Base-by-base conservation (phyloP, 164 flowering plant species). In the Kingdonia uniflora region DNA sequence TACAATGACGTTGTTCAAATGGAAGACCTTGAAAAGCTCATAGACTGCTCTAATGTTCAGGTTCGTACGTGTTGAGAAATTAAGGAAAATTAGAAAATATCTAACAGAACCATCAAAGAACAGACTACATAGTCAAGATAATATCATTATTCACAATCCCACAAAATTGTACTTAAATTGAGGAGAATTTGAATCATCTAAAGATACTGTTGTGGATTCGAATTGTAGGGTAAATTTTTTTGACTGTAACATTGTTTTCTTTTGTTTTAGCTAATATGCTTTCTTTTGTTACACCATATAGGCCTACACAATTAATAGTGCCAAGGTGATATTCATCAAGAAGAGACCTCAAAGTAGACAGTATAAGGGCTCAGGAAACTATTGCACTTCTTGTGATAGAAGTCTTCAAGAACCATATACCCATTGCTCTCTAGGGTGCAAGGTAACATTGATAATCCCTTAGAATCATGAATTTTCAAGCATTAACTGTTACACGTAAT, bases 341-440 rank as follows among this genome's bases (percentile, higher is more conserved):
- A 87, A 92, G 61, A 77, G 96, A 58, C 94, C 95, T 52, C 98
- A 87, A 22, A 87, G 76, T 51, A 74, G 98, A 64, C 98, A 84
- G 55, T 87, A 85, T 58, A 92, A 85, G 64, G 90, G 95, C 41
- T 75, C 90, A 42, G 90, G 86, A 45, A 92, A 80, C 59, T 80
- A 65, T 45, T 92, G 96, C 66, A 84, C 87, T 66, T 84, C 86
- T 2, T 92, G 98, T 67, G 98, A 92, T 25, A 70, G 98, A 63
- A 71, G 84, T 62, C 88, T 92, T 23, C 98, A 92, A 66, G 95
- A 85, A 62, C 90, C 96, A 20, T 87, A 76, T 41, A 68, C 73
- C 47, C 96, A 87, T 68, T 92, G 98, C 67, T 92, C 98, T 67
- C 80, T 92, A 0, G 88, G 87, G 0, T 92, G 98, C 80, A 92